These are phyloP conservation scores for Penicillium silybi DNA, from an alignment of 495 filamentous ascomycete genomes.

Conservation along the genomic window DNA sequence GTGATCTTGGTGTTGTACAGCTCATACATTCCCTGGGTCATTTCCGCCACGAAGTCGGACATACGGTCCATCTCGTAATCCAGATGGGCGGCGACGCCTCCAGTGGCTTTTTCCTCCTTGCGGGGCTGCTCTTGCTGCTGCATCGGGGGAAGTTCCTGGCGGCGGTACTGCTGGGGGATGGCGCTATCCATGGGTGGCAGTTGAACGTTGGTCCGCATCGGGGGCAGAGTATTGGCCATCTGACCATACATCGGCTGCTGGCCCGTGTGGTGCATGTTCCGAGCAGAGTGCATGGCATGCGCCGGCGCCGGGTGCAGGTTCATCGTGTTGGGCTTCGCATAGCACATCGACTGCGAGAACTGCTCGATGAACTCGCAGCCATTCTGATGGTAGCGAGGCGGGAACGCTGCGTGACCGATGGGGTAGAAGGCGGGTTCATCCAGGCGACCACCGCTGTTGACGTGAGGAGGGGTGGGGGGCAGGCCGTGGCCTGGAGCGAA, in stretches of 20 bases:
- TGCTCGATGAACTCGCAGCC: slow-evolving; percentile 50
- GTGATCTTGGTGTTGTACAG: slow-evolving; percentile 57
- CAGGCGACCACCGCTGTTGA: slow-evolving; percentile 38
- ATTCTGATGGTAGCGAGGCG: slow-evolving; percentile 44
- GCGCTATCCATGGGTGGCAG: slow-evolving; percentile 43
- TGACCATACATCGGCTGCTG: slow-evolving; percentile 38
- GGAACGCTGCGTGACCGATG: slow-evolving; percentile 38
- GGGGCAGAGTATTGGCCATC: slow-evolving; percentile 35
- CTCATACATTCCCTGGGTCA: slow-evolving; percentile 78
- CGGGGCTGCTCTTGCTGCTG: slow-evolving; percentile 36
- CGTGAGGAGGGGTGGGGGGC: slow-evolving; percentile 44
- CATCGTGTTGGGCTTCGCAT: slow-evolving; percentile 40
- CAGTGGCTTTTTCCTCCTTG: slow-evolving; percentile 57
- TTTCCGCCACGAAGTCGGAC: slow-evolving; percentile 95
- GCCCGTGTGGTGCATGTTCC: slow-evolving; percentile 30
- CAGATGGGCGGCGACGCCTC: slow-evolving; percentile 91
- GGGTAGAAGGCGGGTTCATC: slow-evolving; percentile 43
- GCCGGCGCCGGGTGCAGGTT: slow-evolving; percentile 31
- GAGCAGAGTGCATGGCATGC: slow-evolving; percentile 29
- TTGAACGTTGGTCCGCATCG: slow-evolving; percentile 41
- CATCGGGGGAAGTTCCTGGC: slow-evolving; percentile 34
- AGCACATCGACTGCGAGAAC: slow-evolving; percentile 44
- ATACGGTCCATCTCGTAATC: slow-evolving; percentile 99
- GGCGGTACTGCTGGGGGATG: slow-evolving; percentile 43
- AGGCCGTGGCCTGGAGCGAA: slow-evolving; percentile 43